Conservation (phyloP, 1,139 yeast genomes). For the Lipomyces yarrowii region DNA sequence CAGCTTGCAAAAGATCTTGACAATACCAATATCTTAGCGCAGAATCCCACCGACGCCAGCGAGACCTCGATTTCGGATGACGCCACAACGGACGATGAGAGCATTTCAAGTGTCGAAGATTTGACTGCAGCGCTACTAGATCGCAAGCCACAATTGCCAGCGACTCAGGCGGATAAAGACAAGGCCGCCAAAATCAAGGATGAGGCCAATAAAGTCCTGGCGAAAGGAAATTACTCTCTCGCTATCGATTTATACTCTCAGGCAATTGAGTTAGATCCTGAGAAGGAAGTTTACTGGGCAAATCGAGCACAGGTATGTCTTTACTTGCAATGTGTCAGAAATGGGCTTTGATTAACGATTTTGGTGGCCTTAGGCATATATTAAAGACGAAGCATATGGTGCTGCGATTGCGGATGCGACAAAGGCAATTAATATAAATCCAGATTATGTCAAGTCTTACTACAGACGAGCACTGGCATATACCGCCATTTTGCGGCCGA, state of each 20-base stretch:
- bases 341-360: neutral
- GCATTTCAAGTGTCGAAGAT: constrained; percentile 16
- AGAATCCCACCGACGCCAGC: neutral
- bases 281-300: constrained; percentile 75
- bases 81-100: constrained; percentile 27
- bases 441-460: constrained; percentile 72
- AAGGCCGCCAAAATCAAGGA: constrained; percentile 61
- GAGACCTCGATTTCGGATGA: constrained; percentile 8
- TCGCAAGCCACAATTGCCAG: constrained; percentile 12
- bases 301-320: constrained; percentile 70
- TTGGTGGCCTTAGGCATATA: constrained; percentile 54
- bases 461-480: constrained; percentile 81
- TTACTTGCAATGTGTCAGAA: neutral
- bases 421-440: constrained; percentile 67
- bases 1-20: neutral
- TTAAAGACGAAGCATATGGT: constrained; percentile 85
- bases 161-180: constrained; percentile 23
- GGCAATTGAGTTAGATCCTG: constrained; percentile 71
- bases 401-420: constrained; percentile 78
- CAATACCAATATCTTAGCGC: neutral
- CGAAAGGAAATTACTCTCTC: constrained; percentile 60
- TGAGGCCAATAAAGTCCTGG: constrained; percentile 72
- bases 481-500: constrained; percentile 74
- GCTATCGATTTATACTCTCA: constrained; percentile 73
- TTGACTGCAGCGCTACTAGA: constrained; percentile 17